A percentile compares a stretch with the other conserved stretches of the same genome.
Evolutionary conservation across 768 basidiomycete species (phyloP).

Genomic region (Amanita pseudoporphyria): DNA sequence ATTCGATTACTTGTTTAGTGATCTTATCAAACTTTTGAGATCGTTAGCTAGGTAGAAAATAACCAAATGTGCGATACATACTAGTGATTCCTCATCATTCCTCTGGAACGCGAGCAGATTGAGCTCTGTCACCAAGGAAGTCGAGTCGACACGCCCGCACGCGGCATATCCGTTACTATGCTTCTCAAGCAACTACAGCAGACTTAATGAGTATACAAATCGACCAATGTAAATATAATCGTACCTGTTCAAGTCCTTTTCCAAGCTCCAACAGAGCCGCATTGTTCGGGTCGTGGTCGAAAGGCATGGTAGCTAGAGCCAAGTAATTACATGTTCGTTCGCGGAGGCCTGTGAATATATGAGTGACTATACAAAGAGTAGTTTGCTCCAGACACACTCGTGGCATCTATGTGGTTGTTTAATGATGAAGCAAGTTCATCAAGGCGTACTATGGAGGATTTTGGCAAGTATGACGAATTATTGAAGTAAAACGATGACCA

Average conservation of each 20-base stretch:
- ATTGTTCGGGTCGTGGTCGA: constrained; percentile 12
- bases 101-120: neutral
- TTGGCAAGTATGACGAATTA: neutral
- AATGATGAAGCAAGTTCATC: constrained; percentile 14
- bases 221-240: neutral
- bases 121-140: neutral
- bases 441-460: constrained; percentile 10
- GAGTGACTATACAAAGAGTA: neutral
- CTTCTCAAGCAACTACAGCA: neutral
- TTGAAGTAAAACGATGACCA: constrained; percentile 35
- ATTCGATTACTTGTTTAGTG: constrained; percentile 6
- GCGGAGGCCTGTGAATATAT: constrained; percentile 23
- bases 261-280: constrained; percentile 5
- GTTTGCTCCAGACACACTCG: constrained; percentile 12
- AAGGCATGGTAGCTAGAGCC: constrained; percentile 24
- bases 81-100: neutral
- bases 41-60: constrained; percentile 1
- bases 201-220: neutral
- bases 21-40: neutral
- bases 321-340: constrained; percentile 32
- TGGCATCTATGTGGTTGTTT: constrained; percentile 9
- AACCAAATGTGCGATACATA: neutral
- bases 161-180: neutral
- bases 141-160: neutral
- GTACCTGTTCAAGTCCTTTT: constrained; percentile 17